phyloP scores from a whole-genome alignment of 23 red algal genomes.

The Chondrus crispus region DNA sequence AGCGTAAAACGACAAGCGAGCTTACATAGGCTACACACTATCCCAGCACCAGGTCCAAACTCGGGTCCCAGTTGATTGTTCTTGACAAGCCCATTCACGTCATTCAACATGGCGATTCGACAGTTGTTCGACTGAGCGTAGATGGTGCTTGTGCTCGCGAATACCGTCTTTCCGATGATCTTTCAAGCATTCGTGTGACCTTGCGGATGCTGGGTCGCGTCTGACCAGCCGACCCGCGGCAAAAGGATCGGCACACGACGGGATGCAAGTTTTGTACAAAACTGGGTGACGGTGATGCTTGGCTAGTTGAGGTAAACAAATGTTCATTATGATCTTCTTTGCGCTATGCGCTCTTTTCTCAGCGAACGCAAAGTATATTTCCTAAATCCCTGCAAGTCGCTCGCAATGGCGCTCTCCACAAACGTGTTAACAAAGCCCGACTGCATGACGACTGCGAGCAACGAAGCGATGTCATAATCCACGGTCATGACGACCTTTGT shows the following conservation, averaged over 20 bases:
- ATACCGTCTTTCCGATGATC: too few species aligned
- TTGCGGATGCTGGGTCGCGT: too few species aligned
- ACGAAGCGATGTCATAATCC: conserved; percentile 44
- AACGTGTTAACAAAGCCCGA: conserved; percentile 29
- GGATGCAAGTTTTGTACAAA: too few species aligned
- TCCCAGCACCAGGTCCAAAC: conserved; percentile 36
- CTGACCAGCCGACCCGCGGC: too few species aligned
- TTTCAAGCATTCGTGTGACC: too few species aligned
- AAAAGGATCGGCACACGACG: too few species aligned
- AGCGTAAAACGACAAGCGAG: conserved; percentile 41
- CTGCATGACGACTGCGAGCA: conserved; percentile 53
- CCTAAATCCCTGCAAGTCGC: conserved; percentile 46
- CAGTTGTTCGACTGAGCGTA: neutral
- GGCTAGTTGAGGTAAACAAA: too few species aligned
- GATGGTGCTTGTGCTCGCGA: too few species aligned
- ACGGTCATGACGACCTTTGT: conserved; percentile 58
- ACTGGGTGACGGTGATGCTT: too few species aligned
- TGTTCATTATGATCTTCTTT: too few species aligned
- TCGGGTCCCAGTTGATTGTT: conserved; percentile 14
- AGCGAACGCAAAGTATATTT: conserved; percentile 5
- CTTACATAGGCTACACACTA: conserved; percentile 28
- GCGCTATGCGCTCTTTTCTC: neutral
- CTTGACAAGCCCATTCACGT: neutral
- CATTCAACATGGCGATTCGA: conserved; percentile 5
- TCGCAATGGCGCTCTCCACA: conserved; percentile 53